Evolutionary conservation across 495 filamentous ascomycete genomes (phyloP).

Genomic region (Penicillium diatomitis): DNA sequence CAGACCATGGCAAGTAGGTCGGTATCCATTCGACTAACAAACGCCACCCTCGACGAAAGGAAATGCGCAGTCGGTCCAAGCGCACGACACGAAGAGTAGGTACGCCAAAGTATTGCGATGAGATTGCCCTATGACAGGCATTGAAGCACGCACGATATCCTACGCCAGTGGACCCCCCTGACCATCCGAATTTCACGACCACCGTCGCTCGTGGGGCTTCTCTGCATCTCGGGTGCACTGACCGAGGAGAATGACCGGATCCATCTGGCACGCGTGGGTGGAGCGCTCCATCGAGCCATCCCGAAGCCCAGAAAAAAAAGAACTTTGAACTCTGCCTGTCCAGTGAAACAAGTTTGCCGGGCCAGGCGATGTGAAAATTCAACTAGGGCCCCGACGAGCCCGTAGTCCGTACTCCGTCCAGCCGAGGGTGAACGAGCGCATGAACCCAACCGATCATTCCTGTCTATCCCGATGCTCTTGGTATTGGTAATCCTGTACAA

Average conservation of each 20-base stretch:
- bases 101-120: not conserved
- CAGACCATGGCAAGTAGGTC: not conserved
- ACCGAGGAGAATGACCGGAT: not conserved
- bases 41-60: not conserved
- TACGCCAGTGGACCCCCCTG: constrained; percentile 1
- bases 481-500: no score
- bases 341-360: not conserved
- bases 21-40: not conserved
- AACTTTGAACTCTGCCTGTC: not conserved
- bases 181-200: no score
- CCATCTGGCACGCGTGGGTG: not conserved
- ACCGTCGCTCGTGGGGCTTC: no score
- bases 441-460: no score
- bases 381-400: not conserved
- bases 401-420: no score
- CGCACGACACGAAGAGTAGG: not conserved
- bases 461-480: no score
- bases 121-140: constrained; percentile 6
- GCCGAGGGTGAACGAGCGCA: no score
- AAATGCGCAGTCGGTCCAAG: not conserved
- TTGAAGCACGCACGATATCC: constrained; percentile 5
- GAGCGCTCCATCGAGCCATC: not conserved
- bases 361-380: not conserved
- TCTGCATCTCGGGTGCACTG: constrained; percentile 4
- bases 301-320: not conserved